phyloP scores from a whole-genome alignment of 2,329 filamentous ascomycete species.

The Alternaria sp. region DNA sequence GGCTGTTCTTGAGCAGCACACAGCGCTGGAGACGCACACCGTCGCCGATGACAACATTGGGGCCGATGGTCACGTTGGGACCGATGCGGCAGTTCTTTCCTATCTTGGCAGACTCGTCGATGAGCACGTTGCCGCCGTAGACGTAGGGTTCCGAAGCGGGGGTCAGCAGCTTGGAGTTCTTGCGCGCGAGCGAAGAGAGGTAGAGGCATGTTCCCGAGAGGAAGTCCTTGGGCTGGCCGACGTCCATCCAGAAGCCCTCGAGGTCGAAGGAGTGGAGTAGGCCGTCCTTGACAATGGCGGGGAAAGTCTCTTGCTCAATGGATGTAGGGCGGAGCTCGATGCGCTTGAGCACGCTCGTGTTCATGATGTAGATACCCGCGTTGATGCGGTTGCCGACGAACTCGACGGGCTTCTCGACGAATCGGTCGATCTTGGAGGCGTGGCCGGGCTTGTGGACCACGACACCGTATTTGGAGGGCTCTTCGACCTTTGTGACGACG shows the following conservation, averaged over 20 bases:
- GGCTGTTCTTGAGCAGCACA: conserved; percentile 85
- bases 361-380: conserved; percentile 96
- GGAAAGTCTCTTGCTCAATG: conserved; percentile 99
- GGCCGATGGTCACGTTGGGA: conserved; percentile 94
- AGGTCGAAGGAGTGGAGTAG: conserved; percentile 95
- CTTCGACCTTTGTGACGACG: conserved; percentile 97
- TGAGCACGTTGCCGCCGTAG: conserved; percentile 92
- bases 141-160: conserved; percentile 78
- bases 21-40: conserved; percentile 93
- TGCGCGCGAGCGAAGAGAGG: conserved; percentile 90
- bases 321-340: conserved; percentile 97
- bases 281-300: conserved; percentile 86
- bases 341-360: conserved; percentile 85
- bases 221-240: conserved; percentile 98
- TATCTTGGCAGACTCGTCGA: conserved; percentile 93
- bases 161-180: conserved; percentile 82
- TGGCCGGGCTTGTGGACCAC: conserved; percentile 96
- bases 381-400: conserved; percentile 99
- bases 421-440: conserved; percentile 91
- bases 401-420: conserved; percentile 99
- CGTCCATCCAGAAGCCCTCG: conserved; percentile 99
- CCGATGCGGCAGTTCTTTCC: conserved; percentile 98
- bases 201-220: conserved; percentile 94
- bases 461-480: conserved; percentile 98
- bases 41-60: conserved; percentile 89